Evolutionary conservation across 495 filamentous ascomycete genomes (phyloP).

Genomic region (Niebla homalea): DNA sequence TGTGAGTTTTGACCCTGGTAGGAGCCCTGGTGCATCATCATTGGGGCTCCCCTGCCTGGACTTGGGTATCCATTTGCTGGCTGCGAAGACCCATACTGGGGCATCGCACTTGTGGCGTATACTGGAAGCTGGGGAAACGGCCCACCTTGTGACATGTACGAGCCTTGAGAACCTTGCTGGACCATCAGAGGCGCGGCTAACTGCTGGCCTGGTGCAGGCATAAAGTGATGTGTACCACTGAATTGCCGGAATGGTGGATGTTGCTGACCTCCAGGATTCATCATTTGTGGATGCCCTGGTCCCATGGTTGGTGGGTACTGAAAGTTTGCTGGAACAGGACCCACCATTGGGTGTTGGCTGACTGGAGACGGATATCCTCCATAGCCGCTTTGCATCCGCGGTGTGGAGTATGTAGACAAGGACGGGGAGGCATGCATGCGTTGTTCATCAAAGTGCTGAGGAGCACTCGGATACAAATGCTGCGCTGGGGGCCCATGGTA

Average conservation of each 20-base stretch:
- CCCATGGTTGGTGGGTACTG: conserved; percentile 57
- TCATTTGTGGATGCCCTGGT: conserved; percentile 54
- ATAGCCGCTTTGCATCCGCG: conserved; percentile 53
- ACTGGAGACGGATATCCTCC: conserved; percentile 63
- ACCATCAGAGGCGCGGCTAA: conserved; percentile 71
- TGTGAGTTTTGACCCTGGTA: conserved; percentile 54
- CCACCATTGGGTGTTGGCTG: conserved; percentile 35
- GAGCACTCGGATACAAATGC: conserved; percentile 43
- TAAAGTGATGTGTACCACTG: conserved; percentile 48
- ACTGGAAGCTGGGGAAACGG: conserved; percentile 57
- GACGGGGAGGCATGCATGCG: conserved; percentile 75
- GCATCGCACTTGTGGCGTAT: conserved; percentile 54
- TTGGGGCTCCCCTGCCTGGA: conserved; percentile 59
- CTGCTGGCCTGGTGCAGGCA: conserved; percentile 47
- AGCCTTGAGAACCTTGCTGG: conserved; percentile 50
- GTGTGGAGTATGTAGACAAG: conserved; percentile 63
- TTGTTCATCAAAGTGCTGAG: conserved; percentile 66
- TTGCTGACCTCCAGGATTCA: conserved; percentile 49
- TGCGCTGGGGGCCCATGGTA: conserved; percentile 56
- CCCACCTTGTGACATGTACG: conserved; percentile 44
- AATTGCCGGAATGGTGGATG: conserved; percentile 30
- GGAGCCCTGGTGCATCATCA: conserved; percentile 76
- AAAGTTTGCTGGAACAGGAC: not conserved
- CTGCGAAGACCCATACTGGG: conserved; percentile 54
- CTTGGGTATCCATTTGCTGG: conserved; percentile 72